These are phyloP conservation scores for Leavenworthia alabamica DNA, from an alignment of 345 rosid genomes.

Conservation along the genomic window DNA sequence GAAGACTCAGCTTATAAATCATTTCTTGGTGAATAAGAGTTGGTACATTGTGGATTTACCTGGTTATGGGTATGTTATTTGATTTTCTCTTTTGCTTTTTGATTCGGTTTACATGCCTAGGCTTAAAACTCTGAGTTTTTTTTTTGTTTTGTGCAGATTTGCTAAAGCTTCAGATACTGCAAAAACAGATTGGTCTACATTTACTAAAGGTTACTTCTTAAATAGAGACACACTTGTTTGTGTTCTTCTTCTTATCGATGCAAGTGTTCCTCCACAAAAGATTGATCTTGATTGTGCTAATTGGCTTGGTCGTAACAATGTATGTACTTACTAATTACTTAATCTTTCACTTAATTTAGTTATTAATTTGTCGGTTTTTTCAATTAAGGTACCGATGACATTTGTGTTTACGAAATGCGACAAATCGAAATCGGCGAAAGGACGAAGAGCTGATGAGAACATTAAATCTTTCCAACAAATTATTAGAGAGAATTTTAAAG, in stretches of 20 bases:
- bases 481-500: constrained; percentile 49
- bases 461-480: constrained; percentile 63
- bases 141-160: constrained; percentile 39
- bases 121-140: neutral
- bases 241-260: constrained; percentile 79
- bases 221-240: constrained; percentile 70
- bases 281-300: constrained; percentile 88
- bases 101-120: neutral
- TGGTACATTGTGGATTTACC: constrained; percentile 98
- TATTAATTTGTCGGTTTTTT: neutral
- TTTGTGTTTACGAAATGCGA: constrained; percentile 88
- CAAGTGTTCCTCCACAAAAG: constrained; percentile 88
- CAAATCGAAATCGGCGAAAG: constrained; percentile 66
- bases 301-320: constrained; percentile 94
- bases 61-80: constrained; percentile 73
- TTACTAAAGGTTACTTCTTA: constrained; percentile 88
- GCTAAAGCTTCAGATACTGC: constrained; percentile 83
- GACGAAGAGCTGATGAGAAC: constrained; percentile 79
- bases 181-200: constrained; percentile 79
- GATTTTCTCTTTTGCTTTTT: neutral
- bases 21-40: constrained; percentile 86
- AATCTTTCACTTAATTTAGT: neutral
- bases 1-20: constrained; percentile 93
- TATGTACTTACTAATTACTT: constrained; percentile 8
- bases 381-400: constrained; percentile 64